Base-by-base conservation (phyloP, 2,329 filamentous ascomycete genomes). In the Botryotinia calthae region DNA sequence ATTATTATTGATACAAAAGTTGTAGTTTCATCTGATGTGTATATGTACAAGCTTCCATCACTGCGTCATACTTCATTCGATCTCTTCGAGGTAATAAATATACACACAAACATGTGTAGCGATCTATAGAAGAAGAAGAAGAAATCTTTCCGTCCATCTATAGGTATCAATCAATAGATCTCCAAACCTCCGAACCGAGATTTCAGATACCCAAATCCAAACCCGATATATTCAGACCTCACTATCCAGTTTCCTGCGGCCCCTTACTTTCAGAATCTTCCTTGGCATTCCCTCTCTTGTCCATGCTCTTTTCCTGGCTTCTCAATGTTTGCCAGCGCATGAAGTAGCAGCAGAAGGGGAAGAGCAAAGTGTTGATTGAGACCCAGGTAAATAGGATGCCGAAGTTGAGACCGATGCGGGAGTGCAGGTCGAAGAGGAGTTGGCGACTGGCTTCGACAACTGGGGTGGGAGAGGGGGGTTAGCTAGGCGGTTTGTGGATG, bases 371-470 rank as follows among this genome's bases (percentile, higher is more conserved):
- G 72, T 87, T 87, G 6, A 89, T 79, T 0, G 82, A 86, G 1
- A 80, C 81, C 89, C 88, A 91, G 0, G 85, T 85, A 73, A 90
- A 85, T 61, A 91, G 79, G 1, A 91, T 81, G 0, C 86, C 89
- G 79, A 91, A 87, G 75, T 91, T 87, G 3, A 90, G 79, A 0
- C 88, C 88, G 67, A 91, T 87, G 22, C 84, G 79, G 0, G 86
- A 87, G 74, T 88, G 86, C 9, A 88, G 80, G 71, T 87, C 88
- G 75, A 91, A 91, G 20, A 91, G 75, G 44, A 91, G 86, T n/a
- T 86, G 86, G 6, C 89, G 83, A 40, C 85, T 85, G 0, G 84
- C 89, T 77, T 89, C 84, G 44, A 91, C 89, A 67, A 91, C 76
- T 77, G 48, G 25, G 12, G 25, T 54, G 4, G 48, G 25, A 12